These are phyloP conservation scores for Castanea crenata DNA, from an alignment of 306 rosid species.

Conservation along the genomic window DNA sequence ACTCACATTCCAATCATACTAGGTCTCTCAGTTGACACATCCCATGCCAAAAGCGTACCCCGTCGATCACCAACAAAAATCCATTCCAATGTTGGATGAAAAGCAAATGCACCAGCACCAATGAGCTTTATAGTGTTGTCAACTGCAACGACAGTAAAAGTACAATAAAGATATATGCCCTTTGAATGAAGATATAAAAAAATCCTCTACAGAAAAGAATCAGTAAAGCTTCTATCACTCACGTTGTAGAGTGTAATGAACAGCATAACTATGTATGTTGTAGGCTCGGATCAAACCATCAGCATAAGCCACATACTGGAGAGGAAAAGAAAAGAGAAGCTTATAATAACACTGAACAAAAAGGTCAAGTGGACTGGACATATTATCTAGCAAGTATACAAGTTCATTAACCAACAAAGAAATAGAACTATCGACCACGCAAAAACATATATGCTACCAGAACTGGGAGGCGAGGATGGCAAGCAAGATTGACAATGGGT, in stretches of 20 bases:
- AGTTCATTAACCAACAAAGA: conserved; percentile 10
- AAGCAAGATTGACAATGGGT: conserved; percentile 93
- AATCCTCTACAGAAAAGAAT: conserved; percentile 28
- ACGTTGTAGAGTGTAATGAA: conserved; percentile 92
- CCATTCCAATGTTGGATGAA: conserved; percentile 99
- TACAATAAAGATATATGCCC: conserved; percentile 8
- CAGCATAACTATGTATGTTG: conserved; percentile 91
- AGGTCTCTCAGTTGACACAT: conserved; percentile 92
- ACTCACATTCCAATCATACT: conserved; percentile 99
- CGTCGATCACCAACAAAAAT: conserved; percentile 97
- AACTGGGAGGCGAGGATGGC: conserved; percentile 98
- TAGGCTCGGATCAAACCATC: conserved; percentile 98
- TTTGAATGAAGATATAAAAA: conserved; percentile 15
- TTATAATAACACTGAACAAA: conserved; percentile 22
- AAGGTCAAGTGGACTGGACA: conserved; percentile 1
- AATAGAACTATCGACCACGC: conserved; percentile 6
- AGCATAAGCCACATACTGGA: conserved; percentile 90
- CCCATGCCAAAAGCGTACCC: conserved; percentile 97
- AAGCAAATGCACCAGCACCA: conserved; percentile 96
- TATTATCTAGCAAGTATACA: conserved; percentile 18
- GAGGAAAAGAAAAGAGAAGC: conserved; percentile 22
- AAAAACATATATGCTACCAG: conserved; percentile 46
- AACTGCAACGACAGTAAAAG: conserved; percentile 49
- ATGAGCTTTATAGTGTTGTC: conserved; percentile 88
- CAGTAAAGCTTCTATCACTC: conserved; percentile 34